Percentiles rank a stretch among this genome's conserved stretches.
Conservation (phyloP, 371 early-diverging fungal species). For the Mucor piriformis region DNA sequence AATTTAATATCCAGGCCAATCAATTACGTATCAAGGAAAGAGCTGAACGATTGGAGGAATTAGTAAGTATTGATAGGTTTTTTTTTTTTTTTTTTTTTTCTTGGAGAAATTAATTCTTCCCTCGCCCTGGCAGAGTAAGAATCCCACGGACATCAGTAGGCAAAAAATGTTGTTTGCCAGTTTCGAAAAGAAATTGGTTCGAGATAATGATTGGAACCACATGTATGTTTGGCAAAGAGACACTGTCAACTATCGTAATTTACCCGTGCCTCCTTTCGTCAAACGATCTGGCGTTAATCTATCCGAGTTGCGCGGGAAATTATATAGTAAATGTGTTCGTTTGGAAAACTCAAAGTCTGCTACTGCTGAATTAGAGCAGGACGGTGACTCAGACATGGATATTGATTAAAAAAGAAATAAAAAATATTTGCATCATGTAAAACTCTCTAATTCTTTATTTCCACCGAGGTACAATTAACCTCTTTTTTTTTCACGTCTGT, state of each 20-base stretch:
- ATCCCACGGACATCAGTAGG: conserved; percentile 36
- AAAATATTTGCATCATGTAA: not conserved
- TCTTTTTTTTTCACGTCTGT: too few relatives aligned
- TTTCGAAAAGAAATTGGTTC: conserved; percentile 29
- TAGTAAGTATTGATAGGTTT: conserved; percentile 7
- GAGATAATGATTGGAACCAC: conserved; percentile 38
- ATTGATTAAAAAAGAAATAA: conserved; percentile 19
- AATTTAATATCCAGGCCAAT: conserved; percentile 17
- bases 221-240: conserved; percentile 36
- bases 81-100: not conserved
- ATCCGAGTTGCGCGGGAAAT: conserved; percentile 21
- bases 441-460: too few relatives aligned
- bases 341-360: conserved; percentile 18
- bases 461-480: too few relatives aligned
- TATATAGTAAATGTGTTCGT: conserved; percentile 28
- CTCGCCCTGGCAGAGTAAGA: conserved; percentile 21
- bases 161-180: conserved; percentile 34
- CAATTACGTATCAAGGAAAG: conserved; percentile 9
- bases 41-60: conserved; percentile 2
- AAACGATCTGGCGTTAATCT: conserved; percentile 23
- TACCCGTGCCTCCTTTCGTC: conserved; percentile 40
- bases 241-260: conserved; percentile 39
- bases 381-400: conserved; percentile 39
- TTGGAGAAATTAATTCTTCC: too few relatives aligned
- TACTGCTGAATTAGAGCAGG: conserved; percentile 3